Conservation (phyloP, 192 early-diverging fungal species). For the Coemansia sp. region DNA sequence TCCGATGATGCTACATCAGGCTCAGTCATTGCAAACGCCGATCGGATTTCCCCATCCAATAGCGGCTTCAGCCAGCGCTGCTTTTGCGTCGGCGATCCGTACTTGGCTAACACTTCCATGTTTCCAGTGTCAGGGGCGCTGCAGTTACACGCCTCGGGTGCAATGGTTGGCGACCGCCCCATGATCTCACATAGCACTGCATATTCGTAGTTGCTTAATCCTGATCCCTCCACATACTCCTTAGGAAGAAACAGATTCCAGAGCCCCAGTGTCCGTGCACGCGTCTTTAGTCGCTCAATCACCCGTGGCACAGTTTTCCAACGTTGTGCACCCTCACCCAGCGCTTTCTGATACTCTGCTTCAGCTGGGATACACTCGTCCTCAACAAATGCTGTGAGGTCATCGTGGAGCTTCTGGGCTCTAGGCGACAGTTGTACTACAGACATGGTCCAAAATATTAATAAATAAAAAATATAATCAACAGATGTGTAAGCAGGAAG, state of each 20-base stretch:
- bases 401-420: constrained; percentile 32
- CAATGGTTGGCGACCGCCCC: constrained; percentile 75
- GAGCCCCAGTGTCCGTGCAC: constrained; percentile 81
- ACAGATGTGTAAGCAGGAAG: background rate
- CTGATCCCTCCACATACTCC: constrained; percentile 79
- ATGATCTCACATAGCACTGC: constrained; percentile 86
- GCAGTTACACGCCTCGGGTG: constrained; percentile 93
- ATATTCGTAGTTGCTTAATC: constrained; percentile 94
- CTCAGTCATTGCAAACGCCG: constrained; percentile 99
- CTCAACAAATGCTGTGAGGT: constrained; percentile 55
- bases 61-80: constrained; percentile 74
- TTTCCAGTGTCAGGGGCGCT: constrained; percentile 96
- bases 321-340: constrained; percentile 72
- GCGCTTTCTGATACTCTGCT: constrained; percentile 65
- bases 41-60: constrained; percentile 88
- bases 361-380: constrained; percentile 97
- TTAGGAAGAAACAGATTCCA: constrained; percentile 94
- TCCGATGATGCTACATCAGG: constrained; percentile 93
- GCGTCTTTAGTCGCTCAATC: constrained; percentile 85
- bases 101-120: constrained; percentile 99
- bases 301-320: constrained; percentile 84
- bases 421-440: constrained; percentile 49
- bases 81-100: constrained; percentile 85
- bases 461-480: background rate
- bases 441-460: constrained; percentile 13